Base-by-base conservation (phyloP, 306 rosid species). In the Rosa persica region DNA sequence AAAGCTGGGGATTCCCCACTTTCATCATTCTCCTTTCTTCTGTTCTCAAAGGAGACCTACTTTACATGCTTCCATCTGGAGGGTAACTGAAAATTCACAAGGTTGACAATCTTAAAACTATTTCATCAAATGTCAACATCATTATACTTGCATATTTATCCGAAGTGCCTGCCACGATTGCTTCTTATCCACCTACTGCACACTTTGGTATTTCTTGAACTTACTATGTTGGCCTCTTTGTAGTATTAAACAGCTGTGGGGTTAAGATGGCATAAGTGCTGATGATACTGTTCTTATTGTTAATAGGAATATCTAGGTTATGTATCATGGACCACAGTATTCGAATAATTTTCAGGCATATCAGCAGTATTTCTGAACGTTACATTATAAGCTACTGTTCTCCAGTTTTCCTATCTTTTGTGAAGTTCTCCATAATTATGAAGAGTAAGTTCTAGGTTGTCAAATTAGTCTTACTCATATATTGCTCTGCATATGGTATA, bases 1-100 rank as follows among this genome's bases (percentile, higher is more conserved):
- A 83, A 88, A 79, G 89, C 86, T 87, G 79, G 68, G 89, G 96
- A 95, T 95, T 95, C 98, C 90, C 95, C 97, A 92, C 92, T 90
- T 83, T 30, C 85, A 81, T 85, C 70, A 79, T 79, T 62, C 51
- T 69, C 34, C 77, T 54, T 86, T 44, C 39, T 23, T 47, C 64
- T 34, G 22, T 72, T 66, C 25, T 85, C 52, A 79, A 43, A 72
- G 67, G 79, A 80, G 81, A 57, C 82, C 69, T 81, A 65, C 82
- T 81, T 88, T 89, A 76, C 65, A 79, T 72, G 84, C 79, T 79
- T 73, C 80, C 77, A 73, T 83, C 74, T 75, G 76, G 87, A 88
- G 46, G 3, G 83, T 78, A 81, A 83, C 87, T 4, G 78, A 74
- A 78, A 73, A 83, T 81, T 81, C 73, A 82, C 79, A 81, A 81